Evolutionary conservation across 2,329 filamentous ascomycete genomes (phyloP).

Genomic region (Pyricularia sp.): DNA sequence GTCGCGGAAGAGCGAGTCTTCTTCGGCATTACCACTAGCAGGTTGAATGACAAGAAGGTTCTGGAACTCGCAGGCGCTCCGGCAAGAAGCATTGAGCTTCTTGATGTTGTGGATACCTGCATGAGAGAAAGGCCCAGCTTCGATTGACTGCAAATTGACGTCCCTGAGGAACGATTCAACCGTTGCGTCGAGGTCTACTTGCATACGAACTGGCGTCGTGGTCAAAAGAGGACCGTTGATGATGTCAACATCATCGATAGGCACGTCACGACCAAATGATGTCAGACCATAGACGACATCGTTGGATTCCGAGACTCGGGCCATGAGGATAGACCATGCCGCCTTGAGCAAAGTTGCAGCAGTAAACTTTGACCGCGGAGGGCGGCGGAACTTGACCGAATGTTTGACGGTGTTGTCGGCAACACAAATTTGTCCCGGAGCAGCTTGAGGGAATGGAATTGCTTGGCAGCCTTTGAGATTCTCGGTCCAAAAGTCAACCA

Average conservation of each 20-base stretch:
- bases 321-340: constrained; percentile 31
- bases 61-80: constrained; percentile 16
- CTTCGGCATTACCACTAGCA: constrained; percentile 1
- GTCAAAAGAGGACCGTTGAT: constrained; percentile 22
- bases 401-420: constrained; percentile 1
- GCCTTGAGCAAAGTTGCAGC: constrained; percentile 28
- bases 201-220: constrained; percentile 26
- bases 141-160: constrained; percentile 12
- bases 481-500: constrained; percentile 4
- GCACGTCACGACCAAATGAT: constrained; percentile 23
- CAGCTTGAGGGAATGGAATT: background rate
- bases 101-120: constrained; percentile 16
- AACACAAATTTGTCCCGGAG: background rate
- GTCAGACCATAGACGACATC: constrained; percentile 31
- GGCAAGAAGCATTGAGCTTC: constrained; percentile 9
- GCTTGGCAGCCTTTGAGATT: constrained; percentile 1
- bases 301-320: constrained; percentile 23
- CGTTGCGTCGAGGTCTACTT: background rate
- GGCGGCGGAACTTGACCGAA: background rate
- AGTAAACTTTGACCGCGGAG: constrained; percentile 11
- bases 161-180: constrained; percentile 13
- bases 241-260: constrained; percentile 8
- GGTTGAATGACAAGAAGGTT: constrained; percentile 21
- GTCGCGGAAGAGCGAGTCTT: background rate
- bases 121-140: constrained; percentile 14